Base-by-base conservation (phyloP, 2,329 filamentous ascomycete genomes). In the Talaromyces piceae region DNA sequence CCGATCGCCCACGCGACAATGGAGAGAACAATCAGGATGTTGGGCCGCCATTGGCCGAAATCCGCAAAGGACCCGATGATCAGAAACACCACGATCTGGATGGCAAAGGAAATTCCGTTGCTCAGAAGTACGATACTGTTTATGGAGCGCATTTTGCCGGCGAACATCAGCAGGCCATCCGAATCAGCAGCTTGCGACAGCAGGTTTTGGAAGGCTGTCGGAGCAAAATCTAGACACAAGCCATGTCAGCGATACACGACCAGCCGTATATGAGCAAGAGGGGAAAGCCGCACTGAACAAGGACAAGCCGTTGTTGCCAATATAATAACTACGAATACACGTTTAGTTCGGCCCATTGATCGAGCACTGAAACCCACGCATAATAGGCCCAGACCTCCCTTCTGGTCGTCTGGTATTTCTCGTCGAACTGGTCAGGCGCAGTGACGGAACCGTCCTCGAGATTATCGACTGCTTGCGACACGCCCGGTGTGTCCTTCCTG, bases 51-150 rank as follows among this genome's bases (percentile, higher is more conserved):
- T 11, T 75, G 75, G 3, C 84, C 84, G 61, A 86, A 87, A 63
- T 87, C 84, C 6, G 73, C 73, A 53, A 76, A 74, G 47, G 68
- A 72, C 33, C 74, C 74, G 22, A 76, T 66, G 1, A 73, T 53
- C 6, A 76, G 57, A 54, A 76, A 75, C 6, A 75, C 61, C 13
- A 79, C 73, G 25, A 82, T 77, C 61, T 87, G 83, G 30, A 84
- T 76, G 1, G 82, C 81, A 61, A 87, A 87, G 13, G 77, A 82
- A 51, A 86, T 80, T 49, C 84, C 83, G 59, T 86, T 86, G 62
- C 76, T 75, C 0, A 85, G 70, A 6, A 87, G 69, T 3, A 87
- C 80, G 49, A 86, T 82, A 52, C 77, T 82, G 63, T 83, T 82
- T 59, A 84, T 77, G n/a, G 79, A 79, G 49, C 81, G 75, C 22